Evolutionary conservation across 495 filamentous ascomycete genomes (phyloP).

Genomic region (Peziza echinospora): DNA sequence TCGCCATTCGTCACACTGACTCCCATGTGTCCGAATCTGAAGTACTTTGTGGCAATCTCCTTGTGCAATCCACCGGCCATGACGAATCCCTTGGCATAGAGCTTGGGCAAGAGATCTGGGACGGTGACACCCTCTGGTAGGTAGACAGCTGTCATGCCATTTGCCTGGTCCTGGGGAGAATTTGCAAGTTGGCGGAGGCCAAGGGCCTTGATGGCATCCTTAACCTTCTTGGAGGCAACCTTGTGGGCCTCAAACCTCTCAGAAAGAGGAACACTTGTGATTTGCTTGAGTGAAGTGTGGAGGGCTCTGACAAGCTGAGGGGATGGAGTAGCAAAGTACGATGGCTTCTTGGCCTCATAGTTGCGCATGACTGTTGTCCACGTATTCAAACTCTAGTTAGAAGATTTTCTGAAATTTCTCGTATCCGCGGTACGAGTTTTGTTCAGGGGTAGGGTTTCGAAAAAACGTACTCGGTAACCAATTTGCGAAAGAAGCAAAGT

Average conservation of each 20-base stretch:
- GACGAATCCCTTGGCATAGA: slow-evolving; percentile 75
- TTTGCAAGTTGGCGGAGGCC: slow-evolving; percentile 70
- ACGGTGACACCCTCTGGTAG: slow-evolving; percentile 64
- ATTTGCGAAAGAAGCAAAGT: slow-evolving; percentile 90
- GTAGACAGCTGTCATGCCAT: slow-evolving; percentile 94
- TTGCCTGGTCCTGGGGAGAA: slow-evolving; percentile 74
- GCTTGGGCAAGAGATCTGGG: slow-evolving; percentile 60
- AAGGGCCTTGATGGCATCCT: slow-evolving; percentile 52
- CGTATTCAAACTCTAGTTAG: neutral
- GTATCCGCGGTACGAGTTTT: neutral
- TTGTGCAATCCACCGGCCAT: slow-evolving; percentile 93
- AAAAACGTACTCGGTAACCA: slow-evolving; percentile 58
- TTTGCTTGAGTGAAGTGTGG: slow-evolving; percentile 77
- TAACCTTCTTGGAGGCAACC: slow-evolving; percentile 55
- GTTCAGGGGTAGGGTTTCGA: neutral
- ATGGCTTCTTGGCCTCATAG: slow-evolving; percentile 90
- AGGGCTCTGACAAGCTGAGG: slow-evolving; percentile 88
- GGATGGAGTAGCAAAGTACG: slow-evolving; percentile 90
- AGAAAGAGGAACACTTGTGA: slow-evolving; percentile 51
- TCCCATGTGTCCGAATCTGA: slow-evolving; percentile 77
- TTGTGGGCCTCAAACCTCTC: slow-evolving; percentile 65
- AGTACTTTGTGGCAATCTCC: slow-evolving; percentile 36
- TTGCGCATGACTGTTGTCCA: slow-evolving; percentile 66
- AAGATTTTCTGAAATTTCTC: slow-evolving; percentile 3
- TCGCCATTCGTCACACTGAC: slow-evolving; percentile 47